These are phyloP conservation scores for Boletus smithii DNA, from an alignment of 1,284 basidiomycete genomes.

Conservation along the genomic window DNA sequence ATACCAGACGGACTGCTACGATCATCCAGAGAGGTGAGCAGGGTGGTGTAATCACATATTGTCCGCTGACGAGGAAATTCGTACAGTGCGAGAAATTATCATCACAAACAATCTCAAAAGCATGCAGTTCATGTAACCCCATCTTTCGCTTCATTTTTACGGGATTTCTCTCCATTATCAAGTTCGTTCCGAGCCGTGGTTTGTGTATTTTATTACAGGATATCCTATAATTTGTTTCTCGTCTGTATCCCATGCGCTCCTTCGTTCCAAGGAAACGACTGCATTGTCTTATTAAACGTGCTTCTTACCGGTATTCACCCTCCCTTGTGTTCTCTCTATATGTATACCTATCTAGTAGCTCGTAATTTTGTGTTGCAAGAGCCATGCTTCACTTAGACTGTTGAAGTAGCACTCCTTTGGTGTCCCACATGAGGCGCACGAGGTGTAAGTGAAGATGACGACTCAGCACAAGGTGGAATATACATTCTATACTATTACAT, in stretches of 20 bases:
- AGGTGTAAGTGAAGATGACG: neutral
- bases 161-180: neutral
- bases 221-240: conserved; percentile 17
- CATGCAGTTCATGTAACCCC: conserved; percentile 50
- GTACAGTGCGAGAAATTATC: conserved; percentile 57
- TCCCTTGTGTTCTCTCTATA: conserved; percentile 13
- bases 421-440: neutral
- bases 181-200: conserved; percentile 4
- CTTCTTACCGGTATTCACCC: neutral
- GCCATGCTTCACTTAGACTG: conserved; percentile 4
- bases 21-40: conserved; percentile 54
- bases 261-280: conserved; percentile 7
- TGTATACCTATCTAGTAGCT: conserved; percentile 23
- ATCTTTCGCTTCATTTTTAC: conserved; percentile 4
- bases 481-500: conserved; percentile 48
- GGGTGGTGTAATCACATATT: neutral
- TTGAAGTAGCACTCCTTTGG: neutral
- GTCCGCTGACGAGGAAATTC: neutral
- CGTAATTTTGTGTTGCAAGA: conserved; percentile 12
- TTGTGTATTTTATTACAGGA: conserved; percentile 21
- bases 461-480: neutral
- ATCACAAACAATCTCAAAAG: conserved; percentile 55
- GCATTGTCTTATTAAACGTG: conserved; percentile 13
- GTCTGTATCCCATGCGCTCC: conserved; percentile 18
- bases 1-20: conserved; percentile 54